These are phyloP conservation scores for Candida jianshihensis DNA, from an alignment of 805 yeast genomes.

Conservation along the genomic window DNA sequence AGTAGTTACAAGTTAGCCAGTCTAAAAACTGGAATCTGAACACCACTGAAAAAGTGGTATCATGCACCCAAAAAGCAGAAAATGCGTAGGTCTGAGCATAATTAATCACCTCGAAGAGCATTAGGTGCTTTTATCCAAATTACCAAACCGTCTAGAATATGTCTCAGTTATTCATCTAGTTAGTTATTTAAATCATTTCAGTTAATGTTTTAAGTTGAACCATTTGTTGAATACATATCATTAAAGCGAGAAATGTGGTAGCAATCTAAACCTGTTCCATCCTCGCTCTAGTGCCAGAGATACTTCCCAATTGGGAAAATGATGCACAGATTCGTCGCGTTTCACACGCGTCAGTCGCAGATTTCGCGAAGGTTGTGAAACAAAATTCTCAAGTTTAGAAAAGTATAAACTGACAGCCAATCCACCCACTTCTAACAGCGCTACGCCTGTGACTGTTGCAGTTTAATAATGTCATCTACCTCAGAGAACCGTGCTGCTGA, in stretches of 20 bases:
- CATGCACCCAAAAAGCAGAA: too few relatives aligned
- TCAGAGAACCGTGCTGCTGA: conserved; percentile 36
- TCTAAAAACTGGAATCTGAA: too few relatives aligned
- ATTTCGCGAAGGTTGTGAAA: neutral
- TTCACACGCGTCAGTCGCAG: neutral
- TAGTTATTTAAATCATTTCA: too few relatives aligned
- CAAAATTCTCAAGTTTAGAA: neutral
- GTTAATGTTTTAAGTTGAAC: too few relatives aligned
- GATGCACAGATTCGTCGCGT: neutral
- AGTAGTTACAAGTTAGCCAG: too few relatives aligned
- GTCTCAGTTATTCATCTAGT: too few relatives aligned
- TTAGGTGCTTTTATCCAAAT: too few relatives aligned
- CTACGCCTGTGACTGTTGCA: neutral
- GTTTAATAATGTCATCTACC: conserved; percentile 2
- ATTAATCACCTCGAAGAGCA: too few relatives aligned
- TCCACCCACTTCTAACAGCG: neutral
- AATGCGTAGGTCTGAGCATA: too few relatives aligned
- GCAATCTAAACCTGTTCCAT: neutral
- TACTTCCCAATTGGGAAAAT: neutral
- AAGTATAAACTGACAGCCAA: neutral
- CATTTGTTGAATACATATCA: too few relatives aligned
- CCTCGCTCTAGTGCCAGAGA: neutral
- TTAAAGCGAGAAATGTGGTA: neutral
- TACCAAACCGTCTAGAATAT: too few relatives aligned
- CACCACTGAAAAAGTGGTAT: too few relatives aligned